Base-by-base conservation (phyloP, 2,329 filamentous ascomycete species). In the Sclerotinia subarctica region DNA sequence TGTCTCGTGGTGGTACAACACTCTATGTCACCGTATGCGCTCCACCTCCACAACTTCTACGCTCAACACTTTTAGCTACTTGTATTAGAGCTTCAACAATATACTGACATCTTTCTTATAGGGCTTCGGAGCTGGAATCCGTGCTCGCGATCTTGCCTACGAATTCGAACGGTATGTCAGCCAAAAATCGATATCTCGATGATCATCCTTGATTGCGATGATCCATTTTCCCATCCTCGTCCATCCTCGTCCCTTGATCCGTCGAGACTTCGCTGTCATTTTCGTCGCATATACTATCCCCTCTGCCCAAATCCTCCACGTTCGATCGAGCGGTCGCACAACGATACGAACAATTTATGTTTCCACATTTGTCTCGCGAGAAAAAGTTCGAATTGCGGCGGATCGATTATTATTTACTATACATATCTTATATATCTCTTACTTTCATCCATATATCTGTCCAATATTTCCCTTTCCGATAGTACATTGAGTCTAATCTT, bases 161-260 rank as follows among this genome's bases (percentile, higher is more conserved):
- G 94, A 98, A 87, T 98, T 98, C 91, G 94, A 98, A 94, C 93
- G 94, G 93, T 97, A 97, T 88, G 94, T 96, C 86, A 85, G 78
- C 80, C 81, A 79, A 71, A 79, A 80, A 78, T 81, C 82, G 81
- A 82, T 81, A 78, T 79, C 78, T 81, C 77, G 77, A 79, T 78
- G 75, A 78, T 77, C 76, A 76, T 71, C 75, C 70, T 76, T 76
- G 74, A 77, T 73, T 77, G 77, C 77, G 73, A 76, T 76, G 76
- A 76, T 78, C 77, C 76, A 76, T 69, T 72, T 57, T 67, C 77
- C 76, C 73, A 74, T 76, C 75, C 70, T 76, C 75, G 69, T 75
- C 73, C 71, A 72, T 76, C 72, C 72, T 73, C 64, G 64, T 66
- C 64, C 64, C 47, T 66, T 35, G 59, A 19, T 49, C 64, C 78